Base-by-base conservation (phyloP, 2,329 filamentous ascomycete species). In the Claviceps sp. region DNA sequence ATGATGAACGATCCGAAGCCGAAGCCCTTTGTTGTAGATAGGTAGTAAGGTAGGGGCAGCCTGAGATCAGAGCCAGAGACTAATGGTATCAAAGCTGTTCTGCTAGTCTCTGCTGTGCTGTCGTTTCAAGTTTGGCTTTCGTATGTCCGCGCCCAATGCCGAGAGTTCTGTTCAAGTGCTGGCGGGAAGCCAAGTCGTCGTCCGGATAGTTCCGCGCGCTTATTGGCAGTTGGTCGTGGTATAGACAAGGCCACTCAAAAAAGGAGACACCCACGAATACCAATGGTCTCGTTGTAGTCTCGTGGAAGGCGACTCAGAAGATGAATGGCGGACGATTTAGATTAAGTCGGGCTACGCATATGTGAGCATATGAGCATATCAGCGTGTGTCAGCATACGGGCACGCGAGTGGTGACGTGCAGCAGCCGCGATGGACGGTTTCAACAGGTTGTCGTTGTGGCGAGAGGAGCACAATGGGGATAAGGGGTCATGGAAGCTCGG, bases 1-100 rank as follows among this genome's bases (percentile, higher is more conserved):
- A 70, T 70, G 65, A 63, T 70, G 62, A 61, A 52, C 18, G 45
- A 50, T 48, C 22, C 47, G 59, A 49, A 45, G 55, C 36, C 48
- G 46, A 42, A 47, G 48, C 49, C 53, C 49, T 52, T 50, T 47
- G 52, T 53, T 50, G 52, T 46, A 51, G 46, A 36, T 48, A 51
- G 46, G 26, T 48, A 47, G 52, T 36, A 22, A 46, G 52, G 42
- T 46, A 44, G 48, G 46, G 50, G 42, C 49, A 47, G 38, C 44
- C 46, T 13, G 22, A 47, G 41, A 47, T 48, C 40, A 54, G 50
- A 47, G 34, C 37, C 7, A 38, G 9, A 40, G n/a, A 4, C 13
- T n/a, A 47, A 48, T 8, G 34, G 5, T 38, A n/a, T 8, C 24
- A 37, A 43, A 36, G n/a, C 4, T 6, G n/a, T 20, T 22, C 16